Evolutionary conservation across 345 rosid genomes (phyloP), one percentile per base, ranked within the genome.

Genomic region (Eucalyptus fibrosa): DNA sequence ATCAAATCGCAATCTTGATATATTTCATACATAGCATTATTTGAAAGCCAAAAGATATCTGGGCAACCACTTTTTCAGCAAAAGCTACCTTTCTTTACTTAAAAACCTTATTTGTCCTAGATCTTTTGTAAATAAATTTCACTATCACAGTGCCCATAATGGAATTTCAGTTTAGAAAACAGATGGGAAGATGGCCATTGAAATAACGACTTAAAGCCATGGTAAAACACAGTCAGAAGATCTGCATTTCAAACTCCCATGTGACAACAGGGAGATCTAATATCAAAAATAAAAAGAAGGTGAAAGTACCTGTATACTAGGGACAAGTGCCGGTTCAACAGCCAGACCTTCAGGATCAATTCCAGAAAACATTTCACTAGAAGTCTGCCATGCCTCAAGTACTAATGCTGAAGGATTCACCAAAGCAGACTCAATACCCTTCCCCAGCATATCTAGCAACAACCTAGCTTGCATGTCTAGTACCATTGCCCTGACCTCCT

Each of bases 401-500:
- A 95, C 97, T 89, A 98, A 92, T 32, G 97, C 96, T 17, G 99
- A 98, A 92, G 99, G 99, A 91, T 97, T 97, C 90, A 96, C 91
- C 92, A 98, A 94, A 90, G 99, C 99, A 88, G 99, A 96, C 88
- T 98, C 99, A 87, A 98, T 98, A 91, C 99, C 99, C 94, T 96
- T 98, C 87, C 99, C 99, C 81, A 98, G 92, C 99, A 98, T 98
- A 93, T 98, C 99, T 89, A 97, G 94, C 89, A 98, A 92, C 94
- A 98, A 89, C 92, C 99, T 95, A 17, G 99, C 99, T 92, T 98
- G 99, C 99, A 98, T 98, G 91, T 98, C 99, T 88, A 98, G 92
- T 91, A 98, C 99, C 99, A 98, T 96, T 92, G 99, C 99, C 92
- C 99, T 97, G 87, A 97, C 99, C 94, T 98, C 99, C 92, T 98